Conservation (phyloP, 345 rosid species). For the Rhodomyrtus tomentosa region DNA sequence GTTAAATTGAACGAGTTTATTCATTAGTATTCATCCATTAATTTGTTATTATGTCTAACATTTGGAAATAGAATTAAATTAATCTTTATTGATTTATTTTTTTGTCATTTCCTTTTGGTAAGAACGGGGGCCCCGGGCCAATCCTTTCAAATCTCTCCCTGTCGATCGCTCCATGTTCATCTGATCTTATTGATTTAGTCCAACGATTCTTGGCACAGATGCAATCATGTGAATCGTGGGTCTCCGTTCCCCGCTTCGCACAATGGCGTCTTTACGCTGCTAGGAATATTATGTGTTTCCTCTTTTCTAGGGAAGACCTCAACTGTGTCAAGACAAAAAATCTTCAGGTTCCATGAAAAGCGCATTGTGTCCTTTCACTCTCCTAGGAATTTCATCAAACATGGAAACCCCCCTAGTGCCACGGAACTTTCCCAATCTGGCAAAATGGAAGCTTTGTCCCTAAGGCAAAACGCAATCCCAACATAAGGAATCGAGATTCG, state of each 20-base stretch:
- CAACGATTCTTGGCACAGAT: not conserved
- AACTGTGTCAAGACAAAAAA: not conserved
- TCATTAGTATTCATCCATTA: not conserved
- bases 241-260: not conserved
- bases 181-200: not conserved
- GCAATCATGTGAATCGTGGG: not conserved
- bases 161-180: not conserved
- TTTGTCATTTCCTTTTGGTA: not conserved
- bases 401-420: not conserved
- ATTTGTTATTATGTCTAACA: not conserved
- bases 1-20: not conserved
- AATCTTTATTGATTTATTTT: not conserved
- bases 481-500: not conserved
- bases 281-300: constrained; percentile 7
- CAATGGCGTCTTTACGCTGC: not conserved
- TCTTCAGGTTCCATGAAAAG: not conserved
- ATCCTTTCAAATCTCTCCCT: too few species aligned
- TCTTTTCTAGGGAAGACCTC: not conserved
- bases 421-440: not conserved
- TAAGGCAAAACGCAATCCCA: not conserved
- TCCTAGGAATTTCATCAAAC: not conserved
- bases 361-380: not conserved
- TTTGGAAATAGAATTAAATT: not conserved
- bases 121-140: not conserved
- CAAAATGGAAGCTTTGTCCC: not conserved